Percentiles rank a stretch among this genome's conserved stretches.
These are phyloP conservation scores for Penicillium sp. DNA, from an alignment of 2,329 filamentous ascomycete genomes.

Conservation along the genomic window DNA sequence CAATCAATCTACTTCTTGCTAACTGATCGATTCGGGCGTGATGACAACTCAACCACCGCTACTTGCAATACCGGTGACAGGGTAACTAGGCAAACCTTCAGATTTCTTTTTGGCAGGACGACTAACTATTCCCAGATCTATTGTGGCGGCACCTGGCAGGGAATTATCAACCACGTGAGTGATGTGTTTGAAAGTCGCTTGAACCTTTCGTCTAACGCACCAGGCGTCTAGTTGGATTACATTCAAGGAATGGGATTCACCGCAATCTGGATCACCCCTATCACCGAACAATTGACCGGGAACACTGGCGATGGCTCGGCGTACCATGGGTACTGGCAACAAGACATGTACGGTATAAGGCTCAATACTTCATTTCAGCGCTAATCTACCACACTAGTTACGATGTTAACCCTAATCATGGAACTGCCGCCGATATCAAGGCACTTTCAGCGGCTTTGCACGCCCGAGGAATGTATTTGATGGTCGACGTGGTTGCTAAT, in stretches of 20 bases:
- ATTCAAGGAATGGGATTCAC: slow-evolving; percentile 53
- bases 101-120: neutral
- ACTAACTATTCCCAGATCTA: slow-evolving; percentile 46
- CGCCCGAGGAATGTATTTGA: slow-evolving; percentile 59
- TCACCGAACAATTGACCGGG: slow-evolving; percentile 41
- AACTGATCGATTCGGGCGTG: slow-evolving; percentile 47
- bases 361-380: slow-evolving; percentile 55
- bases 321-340: slow-evolving; percentile 56
- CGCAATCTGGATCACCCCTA: slow-evolving; percentile 52
- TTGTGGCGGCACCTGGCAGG: slow-evolving; percentile 51
- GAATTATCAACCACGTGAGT: slow-evolving; percentile 45
- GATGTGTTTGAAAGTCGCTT: neutral
- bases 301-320: slow-evolving; percentile 44
- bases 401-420: slow-evolving; percentile 60
- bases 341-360: slow-evolving; percentile 41
- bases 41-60: slow-evolving; percentile 39
- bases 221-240: slow-evolving; percentile 45
- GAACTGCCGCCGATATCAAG: slow-evolving; percentile 61
- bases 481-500: slow-evolving; percentile 60
- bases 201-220: neutral
- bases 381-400: slow-evolving; percentile 31
- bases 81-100: slow-evolving; percentile 10
- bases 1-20: slow-evolving; percentile 50
- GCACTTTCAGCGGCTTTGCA: slow-evolving; percentile 59
- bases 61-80: slow-evolving; percentile 29